Evolutionary conservation across 352 stramenopile genomes (phyloP), one percentile per base, ranked within the genome.

Genomic region (Globisporangium orthogonon): DNA sequence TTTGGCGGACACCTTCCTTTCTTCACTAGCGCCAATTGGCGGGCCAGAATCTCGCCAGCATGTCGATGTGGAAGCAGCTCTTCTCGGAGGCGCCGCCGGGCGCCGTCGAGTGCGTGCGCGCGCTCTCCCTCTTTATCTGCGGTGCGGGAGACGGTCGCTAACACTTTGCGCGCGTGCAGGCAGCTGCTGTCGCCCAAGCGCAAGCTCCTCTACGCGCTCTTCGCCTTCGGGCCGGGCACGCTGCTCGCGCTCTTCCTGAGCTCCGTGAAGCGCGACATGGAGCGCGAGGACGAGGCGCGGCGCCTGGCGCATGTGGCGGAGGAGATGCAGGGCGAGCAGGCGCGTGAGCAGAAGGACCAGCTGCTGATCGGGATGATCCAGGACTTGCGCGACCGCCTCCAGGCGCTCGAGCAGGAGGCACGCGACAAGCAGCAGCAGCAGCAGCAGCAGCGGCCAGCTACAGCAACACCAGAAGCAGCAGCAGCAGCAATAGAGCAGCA

Each of bases 241-340:
- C 23, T 81, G 43, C 56, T 88, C 46, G 83, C 70, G 13, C 57
- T 90, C 30, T 92, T 86, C 50, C 62, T 92, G 43, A 74, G 83
- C 62, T 87, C 73, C 17, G 76, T 92, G 7, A 88, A 90, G 69
- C 56, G 58, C 17, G 58, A 73, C 10, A 92, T 92, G 83, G 71
- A 89, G 15, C 59, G 64, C 28, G 75, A 90, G 54, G 86, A 92
- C 54, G 76, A 89, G 30, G 43, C 28, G 33, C 23, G 86, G 15
- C 78, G 75, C 45, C 31, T 85, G 37, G 54, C 81, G 54, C 49
- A 74, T 30, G 61, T 85, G 15, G 43, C 73, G 31, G 70, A 67
- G 13, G 71, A 90, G 60, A 35, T 87, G 31, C 61, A 54, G 5
- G 52, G 58, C 14, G 69, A 89, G 23, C 54, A 68, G 7, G 68